Evolutionary conservation across 345 rosid genomes (phyloP), one percentile per base, ranked within the genome.

Genomic region (Luvunga scandens): DNA sequence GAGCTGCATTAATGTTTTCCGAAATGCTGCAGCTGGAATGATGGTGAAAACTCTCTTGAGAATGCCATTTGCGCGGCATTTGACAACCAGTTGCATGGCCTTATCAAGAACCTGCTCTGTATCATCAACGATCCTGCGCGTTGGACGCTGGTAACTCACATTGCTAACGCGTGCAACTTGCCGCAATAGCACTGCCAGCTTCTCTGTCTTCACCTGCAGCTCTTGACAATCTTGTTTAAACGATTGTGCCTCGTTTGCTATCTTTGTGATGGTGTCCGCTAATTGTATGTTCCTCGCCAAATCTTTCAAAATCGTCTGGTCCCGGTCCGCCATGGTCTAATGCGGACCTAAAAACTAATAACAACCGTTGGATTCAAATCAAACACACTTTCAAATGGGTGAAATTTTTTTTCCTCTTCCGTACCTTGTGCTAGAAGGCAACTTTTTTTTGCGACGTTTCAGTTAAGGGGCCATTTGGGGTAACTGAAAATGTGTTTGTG

Each of bases 131-230:
- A 94, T 92, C 1, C 98, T 85, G 33, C 95, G 88, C 0, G 98
- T 90, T 0, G 98, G 97, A 27, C 95, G 91, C 75, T 90, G 91
- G 81, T 92, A 94, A 9, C 87, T 87, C 21, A 88, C 92, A 79
- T 85, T 89, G 89, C 92, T 89, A 7, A 95, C 90, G 22, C 97
- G 91, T 12, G 98, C 97, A 1, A 89, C 92, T 80, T 91, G 97
- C 22, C 98, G 91, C 63, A 94, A 86, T 24, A 92, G 88, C 27
- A 81, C 84, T 6, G 92, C 88, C 12, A 94, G 90, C 78, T 88
- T 91, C 80, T 94, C 95, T 14, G 95, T 84, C 82, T 91, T 94
- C 85, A 79, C 84, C 78, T 90, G 88, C 9, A 92, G 81, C 80
- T 94, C 97, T 55, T 70, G 72, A 82, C 97, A 94, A 25, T 94